Percentiles rank a stretch among this genome's conserved stretches.
phyloP scores from a whole-genome alignment of 805 yeast genomes.

The Wickerhamiella australiensis region DNA sequence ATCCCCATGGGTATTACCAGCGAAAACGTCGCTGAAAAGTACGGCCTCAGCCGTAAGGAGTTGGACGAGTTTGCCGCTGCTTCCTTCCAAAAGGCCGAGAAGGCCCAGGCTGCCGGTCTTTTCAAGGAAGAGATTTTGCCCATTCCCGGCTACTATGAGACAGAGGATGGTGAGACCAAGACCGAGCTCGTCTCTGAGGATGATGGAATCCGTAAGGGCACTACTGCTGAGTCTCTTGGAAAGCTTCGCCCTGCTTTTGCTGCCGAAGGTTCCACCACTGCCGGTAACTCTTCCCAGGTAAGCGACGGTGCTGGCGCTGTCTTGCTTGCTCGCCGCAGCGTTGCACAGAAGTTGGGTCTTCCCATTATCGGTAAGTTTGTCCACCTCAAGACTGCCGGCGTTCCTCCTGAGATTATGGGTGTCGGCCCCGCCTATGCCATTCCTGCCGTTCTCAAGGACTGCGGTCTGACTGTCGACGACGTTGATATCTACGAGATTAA shows the following conservation, averaged over 20 bases:
- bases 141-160: conserved; percentile 46
- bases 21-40: conserved; percentile 73
- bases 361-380: conserved; percentile 71
- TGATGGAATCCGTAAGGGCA: conserved; percentile 85
- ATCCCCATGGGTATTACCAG: conserved; percentile 96
- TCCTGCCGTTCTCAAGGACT: conserved; percentile 60
- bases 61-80: conserved; percentile 86
- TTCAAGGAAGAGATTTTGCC: conserved; percentile 87
- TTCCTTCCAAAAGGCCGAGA: conserved; percentile 75
- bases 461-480: conserved; percentile 50
- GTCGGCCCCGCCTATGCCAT: conserved; percentile 95
- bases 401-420: conserved; percentile 96
- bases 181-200: conserved; percentile 48
- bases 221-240: conserved; percentile 60
- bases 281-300: conserved; percentile 94
- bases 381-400: conserved; percentile 73
- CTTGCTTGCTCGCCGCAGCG: conserved; percentile 67
- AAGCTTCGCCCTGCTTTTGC: conserved; percentile 81
- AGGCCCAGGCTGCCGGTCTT: conserved; percentile 56
- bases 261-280: conserved; percentile 75
- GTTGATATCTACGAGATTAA: conserved; percentile 74
- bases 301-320: conserved; percentile 95
- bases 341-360: conserved; percentile 62
- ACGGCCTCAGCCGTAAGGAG: conserved; percentile 47
- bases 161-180: conserved; percentile 47